Evolutionary conservation across 345 rosid species (phyloP), one percentile per base, ranked within the genome.

Genomic region (Balakata baccata): DNA sequence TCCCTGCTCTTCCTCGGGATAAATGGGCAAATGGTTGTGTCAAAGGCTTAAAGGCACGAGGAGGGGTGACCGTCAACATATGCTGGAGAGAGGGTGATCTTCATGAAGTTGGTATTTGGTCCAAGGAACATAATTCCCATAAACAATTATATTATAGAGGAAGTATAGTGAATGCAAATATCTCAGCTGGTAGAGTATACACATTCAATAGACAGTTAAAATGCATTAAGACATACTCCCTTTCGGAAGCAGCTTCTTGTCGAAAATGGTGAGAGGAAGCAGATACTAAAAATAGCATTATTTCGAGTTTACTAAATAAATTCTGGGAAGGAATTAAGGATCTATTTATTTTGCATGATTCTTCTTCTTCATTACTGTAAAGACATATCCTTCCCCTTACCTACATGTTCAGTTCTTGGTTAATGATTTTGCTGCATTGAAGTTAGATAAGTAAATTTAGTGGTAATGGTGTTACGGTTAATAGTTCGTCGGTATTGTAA

Each of bases 61-160:
- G 99, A 0, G 88, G 92, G 13, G 78, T 87, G 78, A 87, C 96
- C 0, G 89, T 95, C 57, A 84, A 64, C 82, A 77, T 92, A 76
- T 74, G 69, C 75, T 95, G 99, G 99, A 80, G 60, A 67, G 97
- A 88, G 72, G 90, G 93, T 29, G 85, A 89, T 49, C 98, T 95
- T 62, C 85, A 78, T 37, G 87, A 91, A 80, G 85, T 89, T 61
- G 85, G 85, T 63, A 76, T 95, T 54, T 80, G 82, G 86, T 82
- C 87, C 2, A 80, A 84, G 70, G 81, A 78, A 57, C 79, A 61
- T 34, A 74, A 70, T 64, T 80, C 84, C 29, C 29, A 77, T 16
- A 83, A 69, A 71, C 78, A 80, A 37, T 65, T 95, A 60, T 87
- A 85, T 58, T 91, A 92, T 68, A 79, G 81, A 82, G 90, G 92